Percentiles rank a stretch among this genome's conserved stretches.
These are phyloP conservation scores for Hypomontagnella submonticulosa DNA, from an alignment of 495 filamentous ascomycete species.

Conservation along the genomic window DNA sequence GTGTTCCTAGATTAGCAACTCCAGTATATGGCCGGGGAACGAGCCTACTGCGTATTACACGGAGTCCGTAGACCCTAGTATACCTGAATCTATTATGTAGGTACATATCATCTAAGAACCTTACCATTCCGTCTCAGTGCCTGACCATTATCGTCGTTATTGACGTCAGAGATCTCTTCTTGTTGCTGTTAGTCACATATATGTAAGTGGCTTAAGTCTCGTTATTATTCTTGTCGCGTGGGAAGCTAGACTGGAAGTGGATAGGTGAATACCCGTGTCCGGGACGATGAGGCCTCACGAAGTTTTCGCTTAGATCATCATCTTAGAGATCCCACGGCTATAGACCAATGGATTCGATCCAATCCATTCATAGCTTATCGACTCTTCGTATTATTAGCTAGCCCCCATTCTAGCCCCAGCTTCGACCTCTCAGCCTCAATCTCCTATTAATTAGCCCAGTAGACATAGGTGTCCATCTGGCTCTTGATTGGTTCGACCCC, in stretches of 20 bases:
- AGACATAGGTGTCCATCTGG: conserved; percentile 3
- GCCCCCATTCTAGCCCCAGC: conserved; percentile 20
- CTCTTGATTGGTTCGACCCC: conserved; percentile 22
- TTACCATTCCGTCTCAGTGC: conserved; percentile 21
- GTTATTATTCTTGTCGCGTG: no score
- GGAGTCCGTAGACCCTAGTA: conserved; percentile 25
- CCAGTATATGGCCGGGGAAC: conserved; percentile 14
- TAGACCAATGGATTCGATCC: conserved; percentile 26
- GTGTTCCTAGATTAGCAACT: conserved; percentile 40
- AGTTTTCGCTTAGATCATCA: conserved; percentile 39
- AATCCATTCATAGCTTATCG: conserved; percentile 13
- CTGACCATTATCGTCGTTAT: background rate
- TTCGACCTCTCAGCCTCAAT: conserved; percentile 41
- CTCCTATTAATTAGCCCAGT: conserved; percentile 31
- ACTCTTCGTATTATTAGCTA: conserved; percentile 35
- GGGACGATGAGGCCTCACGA: background rate
- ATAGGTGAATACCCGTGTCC: background rate
- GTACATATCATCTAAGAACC: conserved; percentile 30
- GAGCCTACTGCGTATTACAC: conserved; percentile 19
- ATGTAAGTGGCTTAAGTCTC: background rate
- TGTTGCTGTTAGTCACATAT: background rate
- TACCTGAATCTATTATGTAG: conserved; percentile 40
- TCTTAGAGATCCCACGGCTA: conserved; percentile 15
- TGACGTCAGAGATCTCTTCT: conserved; percentile 37
- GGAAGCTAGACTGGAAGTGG: background rate